Conservation (phyloP, 306 rosid genomes). For the Quercus gilva region DNA sequence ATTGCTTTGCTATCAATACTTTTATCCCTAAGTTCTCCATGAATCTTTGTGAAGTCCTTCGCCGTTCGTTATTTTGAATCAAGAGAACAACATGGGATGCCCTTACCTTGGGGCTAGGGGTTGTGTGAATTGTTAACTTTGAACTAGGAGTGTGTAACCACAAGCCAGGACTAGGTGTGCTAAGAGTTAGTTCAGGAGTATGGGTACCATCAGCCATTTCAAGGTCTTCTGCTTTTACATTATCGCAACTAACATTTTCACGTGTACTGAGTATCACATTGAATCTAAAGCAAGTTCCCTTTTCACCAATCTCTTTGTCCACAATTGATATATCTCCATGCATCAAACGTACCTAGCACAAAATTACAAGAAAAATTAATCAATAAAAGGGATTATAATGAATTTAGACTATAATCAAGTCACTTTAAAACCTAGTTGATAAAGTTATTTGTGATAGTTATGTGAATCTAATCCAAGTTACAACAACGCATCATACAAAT, state of each 20-base stretch:
- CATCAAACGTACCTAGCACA: conserved; percentile 72
- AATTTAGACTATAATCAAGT: background rate
- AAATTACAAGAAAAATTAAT: background rate
- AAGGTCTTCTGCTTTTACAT: conserved; percentile 26
- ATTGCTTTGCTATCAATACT: conserved; percentile 21
- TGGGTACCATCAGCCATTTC: conserved; percentile 12
- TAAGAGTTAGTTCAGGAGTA: conserved; percentile 17
- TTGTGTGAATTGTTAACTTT: conserved; percentile 10
- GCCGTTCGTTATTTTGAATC: conserved; percentile 26
- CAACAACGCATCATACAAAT: background rate
- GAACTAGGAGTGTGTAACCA: conserved; percentile 39
- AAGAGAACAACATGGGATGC: conserved; percentile 41
- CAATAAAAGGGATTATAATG: background rate
- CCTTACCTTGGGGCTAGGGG: conserved; percentile 38
- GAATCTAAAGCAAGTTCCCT: conserved; percentile 74
- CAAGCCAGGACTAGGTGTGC: conserved; percentile 24
- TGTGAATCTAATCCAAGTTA: background rate
- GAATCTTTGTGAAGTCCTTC: conserved; percentile 21
- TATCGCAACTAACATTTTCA: conserved; percentile 9
- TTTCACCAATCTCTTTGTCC: conserved; percentile 64
- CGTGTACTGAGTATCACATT: conserved; percentile 41
- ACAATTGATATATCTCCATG: conserved; percentile 67
- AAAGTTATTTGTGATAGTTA: background rate
- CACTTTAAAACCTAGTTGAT: background rate
- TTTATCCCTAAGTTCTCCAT: conserved; percentile 37